These are phyloP conservation scores for Eucalyptus cladocalyx DNA, from an alignment of 345 rosid genomes.

Conservation along the genomic window DNA sequence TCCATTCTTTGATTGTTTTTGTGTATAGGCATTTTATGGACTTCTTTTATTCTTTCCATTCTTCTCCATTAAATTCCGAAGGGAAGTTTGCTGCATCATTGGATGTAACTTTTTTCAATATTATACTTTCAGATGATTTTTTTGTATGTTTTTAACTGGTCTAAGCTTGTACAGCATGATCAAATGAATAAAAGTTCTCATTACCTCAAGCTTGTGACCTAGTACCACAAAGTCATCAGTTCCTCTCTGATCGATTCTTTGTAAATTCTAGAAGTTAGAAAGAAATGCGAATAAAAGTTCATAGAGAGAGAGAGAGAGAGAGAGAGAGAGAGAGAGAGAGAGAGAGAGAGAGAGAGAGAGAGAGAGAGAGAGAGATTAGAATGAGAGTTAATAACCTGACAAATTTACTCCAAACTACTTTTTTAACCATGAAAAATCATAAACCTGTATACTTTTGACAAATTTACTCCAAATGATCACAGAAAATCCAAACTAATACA, in stretches of 20 bases:
- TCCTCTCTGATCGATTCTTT: not conserved
- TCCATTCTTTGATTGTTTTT: not conserved
- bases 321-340: too few relatives aligned
- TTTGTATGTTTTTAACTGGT: not conserved
- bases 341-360: too few relatives aligned
- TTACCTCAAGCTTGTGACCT: not conserved
- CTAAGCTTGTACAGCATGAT: not conserved
- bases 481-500: too few relatives aligned
- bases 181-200: not conserved
- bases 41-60: not conserved
- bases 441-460: too few relatives aligned
- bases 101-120: not conserved
- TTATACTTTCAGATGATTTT: not conserved
- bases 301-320: too few relatives aligned
- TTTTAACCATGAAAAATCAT: too few relatives aligned
- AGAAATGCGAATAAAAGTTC: not conserved
- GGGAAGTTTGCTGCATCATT: not conserved
- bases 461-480: too few relatives aligned
- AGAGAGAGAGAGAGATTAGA: too few relatives aligned
- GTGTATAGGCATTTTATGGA: not conserved
- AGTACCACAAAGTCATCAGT: not conserved
- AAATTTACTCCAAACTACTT: too few relatives aligned
- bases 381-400: not conserved
- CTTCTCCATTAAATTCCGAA: not conserved
- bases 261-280: not conserved